phyloP scores from a whole-genome alignment of 2,329 filamentous ascomycete genomes.

The Stemphylium lycopersici region DNA sequence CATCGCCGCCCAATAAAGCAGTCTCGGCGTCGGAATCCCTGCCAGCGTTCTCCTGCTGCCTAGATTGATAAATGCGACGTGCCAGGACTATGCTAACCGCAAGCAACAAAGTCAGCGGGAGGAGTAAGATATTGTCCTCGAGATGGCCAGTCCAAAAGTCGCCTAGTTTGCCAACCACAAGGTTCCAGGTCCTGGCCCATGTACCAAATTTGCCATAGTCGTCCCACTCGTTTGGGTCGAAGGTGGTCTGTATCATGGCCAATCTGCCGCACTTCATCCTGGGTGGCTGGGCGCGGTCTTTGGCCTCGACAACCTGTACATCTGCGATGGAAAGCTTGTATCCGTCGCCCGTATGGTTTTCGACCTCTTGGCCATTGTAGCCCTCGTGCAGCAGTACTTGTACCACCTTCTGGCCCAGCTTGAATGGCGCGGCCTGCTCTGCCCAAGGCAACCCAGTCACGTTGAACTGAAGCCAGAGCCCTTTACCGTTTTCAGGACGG shows the following conservation, averaged over 20 bases:
- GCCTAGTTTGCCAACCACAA: conserved; percentile 15
- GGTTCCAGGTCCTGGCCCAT: conserved; percentile 21
- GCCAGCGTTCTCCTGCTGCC: conserved; percentile 14
- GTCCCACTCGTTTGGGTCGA: conserved; percentile 40
- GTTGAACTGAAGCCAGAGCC: conserved; percentile 38
- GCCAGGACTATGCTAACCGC: conserved; percentile 19
- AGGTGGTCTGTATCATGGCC: conserved; percentile 31
- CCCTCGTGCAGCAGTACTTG: conserved; percentile 30
- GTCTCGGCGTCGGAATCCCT: conserved; percentile 26
- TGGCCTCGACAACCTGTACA: conserved; percentile 29
- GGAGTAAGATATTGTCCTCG: conserved; percentile 14
- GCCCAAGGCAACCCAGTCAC: conserved; percentile 23
- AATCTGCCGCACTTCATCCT: conserved; percentile 38
- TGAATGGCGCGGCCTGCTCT: conserved; percentile 2
- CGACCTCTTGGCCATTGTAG: background rate
- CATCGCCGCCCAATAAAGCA: conserved; percentile 21
- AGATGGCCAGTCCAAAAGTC: conserved; percentile 18
- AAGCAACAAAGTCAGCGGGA: conserved; percentile 24
- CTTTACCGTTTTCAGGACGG: conserved; percentile 15
- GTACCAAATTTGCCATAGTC: conserved; percentile 37
- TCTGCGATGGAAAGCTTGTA: conserved; percentile 27
- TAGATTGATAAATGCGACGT: conserved; percentile 15
- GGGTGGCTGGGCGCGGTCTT: conserved; percentile 26
- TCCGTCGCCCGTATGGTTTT: background rate
- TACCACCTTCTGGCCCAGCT: conserved; percentile 32